A percentile compares a stretch with the other conserved stretches of the same genome.
Conservation (phyloP, 257 asterid genomes). For the Henckelia pumila region DNA sequence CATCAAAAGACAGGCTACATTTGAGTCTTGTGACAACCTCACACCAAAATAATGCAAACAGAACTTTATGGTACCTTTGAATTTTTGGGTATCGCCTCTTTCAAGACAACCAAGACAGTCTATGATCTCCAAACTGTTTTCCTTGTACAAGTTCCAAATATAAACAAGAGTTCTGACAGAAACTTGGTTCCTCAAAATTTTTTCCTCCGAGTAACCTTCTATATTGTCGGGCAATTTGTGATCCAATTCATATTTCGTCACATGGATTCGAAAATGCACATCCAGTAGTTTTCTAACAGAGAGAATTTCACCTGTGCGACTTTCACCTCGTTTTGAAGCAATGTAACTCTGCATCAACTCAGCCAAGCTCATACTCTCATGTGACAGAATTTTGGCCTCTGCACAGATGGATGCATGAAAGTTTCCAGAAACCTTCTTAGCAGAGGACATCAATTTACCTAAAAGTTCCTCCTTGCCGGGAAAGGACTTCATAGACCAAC, state of each 20-base stretch:
- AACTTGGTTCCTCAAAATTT: constrained; percentile 29
- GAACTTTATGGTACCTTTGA: constrained; percentile 24
- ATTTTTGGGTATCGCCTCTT: not conserved
- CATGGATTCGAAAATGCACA: constrained; percentile 31
- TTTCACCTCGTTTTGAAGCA: constrained; percentile 23
- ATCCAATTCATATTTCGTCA: constrained; percentile 37
- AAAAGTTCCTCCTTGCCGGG: constrained; percentile 34
- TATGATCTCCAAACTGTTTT: constrained; percentile 22
- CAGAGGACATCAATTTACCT: constrained; percentile 31
- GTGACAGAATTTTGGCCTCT: constrained; percentile 33
- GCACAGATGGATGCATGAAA: constrained; percentile 32
- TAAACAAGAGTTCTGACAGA: constrained; percentile 41
- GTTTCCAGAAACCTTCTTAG: constrained; percentile 31
- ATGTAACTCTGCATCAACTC: constrained; percentile 32
- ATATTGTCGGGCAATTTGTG: constrained; percentile 22
- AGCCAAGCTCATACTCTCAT: constrained; percentile 29
- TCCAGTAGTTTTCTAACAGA: constrained; percentile 43
- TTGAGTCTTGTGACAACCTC: constrained; percentile 24
- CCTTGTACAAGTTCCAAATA: constrained; percentile 47
- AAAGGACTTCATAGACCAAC: constrained; percentile 59
- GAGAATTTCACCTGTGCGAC: constrained; percentile 33
- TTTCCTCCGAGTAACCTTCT: constrained; percentile 24
- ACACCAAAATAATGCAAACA: constrained; percentile 56
- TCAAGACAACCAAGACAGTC: constrained; percentile 37
- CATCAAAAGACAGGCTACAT: constrained; percentile 31